Conservation (phyloP, 1,284 basidiomycete species). For the Rhodotorula mucilaginosa region DNA sequence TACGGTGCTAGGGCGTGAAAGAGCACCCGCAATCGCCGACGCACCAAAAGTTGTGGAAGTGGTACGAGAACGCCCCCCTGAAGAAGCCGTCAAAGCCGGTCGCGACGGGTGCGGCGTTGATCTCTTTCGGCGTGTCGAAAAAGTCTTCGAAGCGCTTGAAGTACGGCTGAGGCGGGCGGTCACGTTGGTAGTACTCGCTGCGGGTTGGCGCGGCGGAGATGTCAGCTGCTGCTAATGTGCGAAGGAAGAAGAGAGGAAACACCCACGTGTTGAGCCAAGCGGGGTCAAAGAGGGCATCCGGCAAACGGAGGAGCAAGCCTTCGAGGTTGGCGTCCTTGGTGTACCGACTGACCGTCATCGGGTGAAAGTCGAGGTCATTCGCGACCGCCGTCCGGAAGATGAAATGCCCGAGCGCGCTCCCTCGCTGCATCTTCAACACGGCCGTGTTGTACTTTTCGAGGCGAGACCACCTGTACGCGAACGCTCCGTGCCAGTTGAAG, state of each 20-base stretch:
- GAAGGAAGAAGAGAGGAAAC: neutral
- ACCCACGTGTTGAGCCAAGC: conserved; percentile 71
- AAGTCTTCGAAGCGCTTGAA: conserved; percentile 65
- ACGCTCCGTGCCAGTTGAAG: conserved; percentile 82
- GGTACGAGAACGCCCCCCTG: conserved; percentile 76
- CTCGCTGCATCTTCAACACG: conserved; percentile 76
- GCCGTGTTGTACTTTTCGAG: conserved; percentile 81
- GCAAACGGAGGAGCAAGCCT: conserved; percentile 67
- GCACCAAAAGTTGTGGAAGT: conserved; percentile 52
- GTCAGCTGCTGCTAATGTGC: neutral
- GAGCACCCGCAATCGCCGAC: neutral
- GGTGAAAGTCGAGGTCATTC: conserved; percentile 81
- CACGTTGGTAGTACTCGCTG: conserved; percentile 70
- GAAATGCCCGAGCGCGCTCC: conserved; percentile 74
- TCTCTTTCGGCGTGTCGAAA: conserved; percentile 69
- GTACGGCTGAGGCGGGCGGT: conserved; percentile 77
- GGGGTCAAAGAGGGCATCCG: conserved; percentile 80
- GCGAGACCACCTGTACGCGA: conserved; percentile 80
- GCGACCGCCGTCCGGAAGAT: conserved; percentile 79
- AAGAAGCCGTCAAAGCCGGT: conserved; percentile 82
- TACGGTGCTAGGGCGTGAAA: neutral
- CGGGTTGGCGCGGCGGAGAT: neutral
- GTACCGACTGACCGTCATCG: conserved; percentile 77
- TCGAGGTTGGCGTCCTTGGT: conserved; percentile 73
- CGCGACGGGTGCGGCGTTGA: conserved; percentile 68